Evolutionary conservation across 345 rosid species (phyloP).

Genomic region (Salix purpurea): DNA sequence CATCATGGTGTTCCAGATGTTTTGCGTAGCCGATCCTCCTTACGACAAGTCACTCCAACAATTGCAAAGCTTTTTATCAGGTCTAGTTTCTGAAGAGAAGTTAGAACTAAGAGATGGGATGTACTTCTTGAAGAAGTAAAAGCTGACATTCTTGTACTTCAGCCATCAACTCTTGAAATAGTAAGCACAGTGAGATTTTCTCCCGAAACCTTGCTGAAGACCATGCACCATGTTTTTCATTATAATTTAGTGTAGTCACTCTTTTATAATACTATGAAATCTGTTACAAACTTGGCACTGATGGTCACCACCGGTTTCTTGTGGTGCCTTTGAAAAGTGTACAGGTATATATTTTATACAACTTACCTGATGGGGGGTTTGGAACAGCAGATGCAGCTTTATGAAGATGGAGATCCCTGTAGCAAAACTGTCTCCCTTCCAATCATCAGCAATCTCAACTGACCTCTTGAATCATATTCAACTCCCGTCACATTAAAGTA

Average conservation of each 20-base stretch:
- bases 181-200: conserved; percentile 2
- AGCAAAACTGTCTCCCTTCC: neutral
- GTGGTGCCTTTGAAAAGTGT: neutral
- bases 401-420: neutral
- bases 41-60: conserved; percentile 92
- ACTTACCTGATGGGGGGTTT: neutral
- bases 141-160: neutral
- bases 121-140: conserved; percentile 78
- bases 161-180: neutral
- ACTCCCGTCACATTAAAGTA: neutral
- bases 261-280: neutral
- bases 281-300: neutral
- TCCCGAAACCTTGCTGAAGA: neutral
- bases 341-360: neutral
- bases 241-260: neutral
- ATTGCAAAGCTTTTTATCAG: conserved; percentile 84
- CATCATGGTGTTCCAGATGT: conserved; percentile 53
- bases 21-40: conserved; percentile 84
- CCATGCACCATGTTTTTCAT: neutral
- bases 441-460: neutral
- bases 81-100: conserved; percentile 82
- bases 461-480: neutral
- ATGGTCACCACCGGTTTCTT: neutral
- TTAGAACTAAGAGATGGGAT: conserved; percentile 72
- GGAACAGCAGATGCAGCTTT: neutral